Evolutionary conservation across 2,329 filamentous ascomycete species (phyloP).

Genomic region (Alternaria brassicicola): DNA sequence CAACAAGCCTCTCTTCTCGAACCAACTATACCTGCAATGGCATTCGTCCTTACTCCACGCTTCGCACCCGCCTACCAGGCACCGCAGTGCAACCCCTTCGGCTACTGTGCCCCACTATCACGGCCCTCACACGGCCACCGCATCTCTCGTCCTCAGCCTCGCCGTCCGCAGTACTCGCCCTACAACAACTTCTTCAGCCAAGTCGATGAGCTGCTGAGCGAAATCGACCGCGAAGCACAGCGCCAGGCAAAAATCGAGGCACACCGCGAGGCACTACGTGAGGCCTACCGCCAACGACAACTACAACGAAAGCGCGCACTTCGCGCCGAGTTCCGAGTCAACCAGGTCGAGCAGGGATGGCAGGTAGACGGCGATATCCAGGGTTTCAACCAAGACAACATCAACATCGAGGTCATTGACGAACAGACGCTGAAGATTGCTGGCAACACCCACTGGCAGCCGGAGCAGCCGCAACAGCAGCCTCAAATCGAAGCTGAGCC

Average conservation of each 20-base stretch:
- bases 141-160: constrained; percentile 21
- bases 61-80: constrained; percentile 40
- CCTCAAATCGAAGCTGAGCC: constrained; percentile 16
- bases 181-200: constrained; percentile 43
- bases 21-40: constrained; percentile 32
- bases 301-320: constrained; percentile 41
- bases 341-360: constrained; percentile 38
- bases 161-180: constrained; percentile 30
- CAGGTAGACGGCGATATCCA: constrained; percentile 41
- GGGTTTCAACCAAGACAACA: constrained; percentile 45
- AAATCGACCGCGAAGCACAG: constrained; percentile 37
- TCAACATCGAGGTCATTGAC: constrained; percentile 43
- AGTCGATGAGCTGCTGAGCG: constrained; percentile 40
- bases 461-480: constrained; percentile 18
- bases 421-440: constrained; percentile 42
- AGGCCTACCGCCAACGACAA: constrained; percentile 21
- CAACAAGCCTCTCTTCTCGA: background rate
- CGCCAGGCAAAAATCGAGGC: constrained; percentile 34
- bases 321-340: constrained; percentile 41
- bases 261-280: constrained; percentile 35
- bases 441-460: constrained; percentile 38
- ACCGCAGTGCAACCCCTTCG: constrained; percentile 38
- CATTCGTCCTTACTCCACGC: constrained; percentile 42
- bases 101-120: constrained; percentile 30
- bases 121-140: constrained; percentile 30